phyloP scores from a whole-genome alignment of 2,329 filamentous ascomycete genomes.

The Huntiella moniliformis region DNA sequence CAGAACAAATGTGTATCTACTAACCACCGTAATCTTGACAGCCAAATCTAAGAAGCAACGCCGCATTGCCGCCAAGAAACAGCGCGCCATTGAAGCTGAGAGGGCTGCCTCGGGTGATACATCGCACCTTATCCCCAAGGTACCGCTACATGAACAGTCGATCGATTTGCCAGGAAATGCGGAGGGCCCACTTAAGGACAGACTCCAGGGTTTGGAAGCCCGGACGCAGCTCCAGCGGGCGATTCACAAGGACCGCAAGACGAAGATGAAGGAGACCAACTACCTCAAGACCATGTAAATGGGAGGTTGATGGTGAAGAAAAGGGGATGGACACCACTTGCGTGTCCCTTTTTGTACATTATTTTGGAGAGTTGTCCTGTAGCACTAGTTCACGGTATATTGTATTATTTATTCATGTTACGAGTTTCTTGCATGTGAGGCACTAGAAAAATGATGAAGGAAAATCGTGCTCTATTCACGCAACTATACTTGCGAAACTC shows the following conservation, averaged over 20 bases:
- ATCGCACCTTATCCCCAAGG: conserved; percentile 44
- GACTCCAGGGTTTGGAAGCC: conserved; percentile 28
- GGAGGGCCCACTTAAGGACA: conserved; percentile 24
- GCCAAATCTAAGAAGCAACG: conserved; percentile 76
- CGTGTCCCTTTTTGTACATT: conserved; percentile 8
- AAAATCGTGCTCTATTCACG: too few species aligned
- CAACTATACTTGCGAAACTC: neutral
- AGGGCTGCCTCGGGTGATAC: conserved; percentile 47
- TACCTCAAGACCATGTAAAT: conserved; percentile 63
- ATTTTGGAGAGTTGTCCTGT: conserved; percentile 6
- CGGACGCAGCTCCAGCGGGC: conserved; percentile 47
- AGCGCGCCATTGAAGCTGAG: conserved; percentile 35
- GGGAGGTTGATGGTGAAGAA: neutral
- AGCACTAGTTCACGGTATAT: conserved; percentile 7
- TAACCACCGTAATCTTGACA: conserved; percentile 18
- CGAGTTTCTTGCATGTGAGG: neutral
- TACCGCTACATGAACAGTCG: conserved; percentile 60
- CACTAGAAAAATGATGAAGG: too few species aligned
- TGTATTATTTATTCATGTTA: neutral
- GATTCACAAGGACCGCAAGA: conserved; percentile 56
- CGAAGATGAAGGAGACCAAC: conserved; percentile 67
- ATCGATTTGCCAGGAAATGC: conserved; percentile 47
- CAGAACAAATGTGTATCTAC: neutral
- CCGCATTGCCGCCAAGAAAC: conserved; percentile 47
- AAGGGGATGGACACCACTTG: neutral